Conservation (phyloP, 495 filamentous ascomycete genomes). For the Penicillium ochrochloron region DNA sequence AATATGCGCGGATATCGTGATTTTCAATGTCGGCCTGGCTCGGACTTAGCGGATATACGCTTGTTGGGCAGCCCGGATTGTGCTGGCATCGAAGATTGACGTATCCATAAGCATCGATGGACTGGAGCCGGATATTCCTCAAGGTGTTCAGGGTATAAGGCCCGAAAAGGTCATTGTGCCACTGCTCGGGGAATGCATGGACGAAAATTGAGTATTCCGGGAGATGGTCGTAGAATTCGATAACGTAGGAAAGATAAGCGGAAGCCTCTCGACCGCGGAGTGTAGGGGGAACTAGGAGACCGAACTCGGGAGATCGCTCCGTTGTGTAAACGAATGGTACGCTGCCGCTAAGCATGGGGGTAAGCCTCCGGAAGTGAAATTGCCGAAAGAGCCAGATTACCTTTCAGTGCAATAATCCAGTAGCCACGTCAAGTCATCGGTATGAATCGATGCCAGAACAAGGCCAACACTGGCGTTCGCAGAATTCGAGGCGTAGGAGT, state of each 20-base stretch:
- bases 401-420: slow-evolving; percentile 22
- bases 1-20: slow-evolving; percentile 41
- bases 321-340: slow-evolving; percentile 46
- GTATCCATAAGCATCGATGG: slow-evolving; percentile 46
- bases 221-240: slow-evolving; percentile 44
- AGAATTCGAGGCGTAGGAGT: slow-evolving; percentile 15
- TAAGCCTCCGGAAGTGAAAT: not conserved
- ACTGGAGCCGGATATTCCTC: slow-evolving; percentile 37
- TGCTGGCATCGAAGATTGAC: slow-evolving; percentile 49
- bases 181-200: slow-evolving; percentile 46
- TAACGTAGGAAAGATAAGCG: slow-evolving; percentile 47
- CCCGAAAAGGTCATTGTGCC: slow-evolving; percentile 52
- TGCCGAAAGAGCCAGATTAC: slow-evolving; percentile 2
- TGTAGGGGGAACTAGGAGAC: slow-evolving; percentile 37
- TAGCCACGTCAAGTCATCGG: slow-evolving; percentile 23
- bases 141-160: slow-evolving; percentile 35
- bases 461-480: slow-evolving; percentile 22
- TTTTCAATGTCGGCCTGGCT: slow-evolving; percentile 41
- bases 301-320: slow-evolving; percentile 34
- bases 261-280: slow-evolving; percentile 45
- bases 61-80: slow-evolving; percentile 43
- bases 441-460: slow-evolving; percentile 19
- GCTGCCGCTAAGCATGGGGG: slow-evolving; percentile 20
- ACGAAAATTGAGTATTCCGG: slow-evolving; percentile 47
- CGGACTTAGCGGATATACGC: slow-evolving; percentile 36